A percentile compares a stretch with the other conserved stretches of the same genome.
Conservation (phyloP, 2,329 filamentous ascomycete genomes). For the Colletotrichum sp. region DNA sequence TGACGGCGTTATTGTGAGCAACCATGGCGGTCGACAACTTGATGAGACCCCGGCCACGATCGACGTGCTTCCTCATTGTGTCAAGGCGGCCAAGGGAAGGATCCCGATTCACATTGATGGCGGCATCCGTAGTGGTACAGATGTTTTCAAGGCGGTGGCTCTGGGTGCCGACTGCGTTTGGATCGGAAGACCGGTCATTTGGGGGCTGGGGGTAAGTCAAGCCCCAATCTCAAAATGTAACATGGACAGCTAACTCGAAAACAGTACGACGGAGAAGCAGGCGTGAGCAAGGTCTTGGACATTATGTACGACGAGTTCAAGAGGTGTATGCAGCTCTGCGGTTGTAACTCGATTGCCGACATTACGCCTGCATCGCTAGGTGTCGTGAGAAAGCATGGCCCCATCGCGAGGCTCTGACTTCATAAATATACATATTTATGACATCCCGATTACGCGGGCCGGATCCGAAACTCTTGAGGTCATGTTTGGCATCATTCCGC, state of each 20-base stretch:
- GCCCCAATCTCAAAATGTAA: no score
- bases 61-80: slow-evolving; percentile 46
- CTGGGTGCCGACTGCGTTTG: neutral
- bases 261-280: slow-evolving; percentile 5
- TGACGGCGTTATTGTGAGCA: slow-evolving; percentile 47
- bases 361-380: neutral
- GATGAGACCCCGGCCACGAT: slow-evolving; percentile 49
- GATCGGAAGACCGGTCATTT: neutral
- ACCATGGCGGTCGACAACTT: slow-evolving; percentile 52
- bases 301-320: neutral
- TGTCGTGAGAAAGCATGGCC: neutral
- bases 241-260: neutral
- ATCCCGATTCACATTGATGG: slow-evolving; percentile 28
- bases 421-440: no score
- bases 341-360: neutral
- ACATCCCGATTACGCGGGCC: no score
- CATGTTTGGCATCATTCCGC: no score
- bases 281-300: neutral
- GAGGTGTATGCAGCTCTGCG: neutral
- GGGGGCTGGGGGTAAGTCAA: neutral
- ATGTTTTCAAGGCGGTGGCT: neutral
- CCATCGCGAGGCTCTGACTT: neutral
- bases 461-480: no score
- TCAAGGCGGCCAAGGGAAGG: slow-evolving; percentile 49
- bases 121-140: neutral